These are phyloP conservation scores for Pulveroboletus frians DNA, from an alignment of 768 basidiomycete genomes.

Conservation along the genomic window DNA sequence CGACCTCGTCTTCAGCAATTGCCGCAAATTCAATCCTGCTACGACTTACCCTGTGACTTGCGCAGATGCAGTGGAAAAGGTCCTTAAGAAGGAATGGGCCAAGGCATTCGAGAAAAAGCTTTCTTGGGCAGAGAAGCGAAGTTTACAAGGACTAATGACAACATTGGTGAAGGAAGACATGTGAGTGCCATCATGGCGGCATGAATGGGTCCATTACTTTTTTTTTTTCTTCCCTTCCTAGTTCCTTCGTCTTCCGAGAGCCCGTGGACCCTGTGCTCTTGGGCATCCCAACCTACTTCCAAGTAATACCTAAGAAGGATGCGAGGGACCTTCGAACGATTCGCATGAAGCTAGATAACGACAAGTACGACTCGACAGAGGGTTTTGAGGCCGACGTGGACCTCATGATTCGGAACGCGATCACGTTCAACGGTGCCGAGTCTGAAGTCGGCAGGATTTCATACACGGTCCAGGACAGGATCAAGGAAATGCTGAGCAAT, in stretches of 20 bases:
- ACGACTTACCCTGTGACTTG: slow-evolving; percentile 68
- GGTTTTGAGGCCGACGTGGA: slow-evolving; percentile 81
- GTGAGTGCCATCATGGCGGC: slow-evolving; percentile 34
- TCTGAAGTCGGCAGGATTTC: slow-evolving; percentile 74
- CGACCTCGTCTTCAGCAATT: slow-evolving; percentile 82
- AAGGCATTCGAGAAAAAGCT: slow-evolving; percentile 71
- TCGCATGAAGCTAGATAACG: slow-evolving; percentile 70
- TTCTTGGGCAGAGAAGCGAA: slow-evolving; percentile 73
- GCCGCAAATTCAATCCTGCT: slow-evolving; percentile 87
- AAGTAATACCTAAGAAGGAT: slow-evolving; percentile 78
- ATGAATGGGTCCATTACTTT: neutral
- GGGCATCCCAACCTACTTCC: slow-evolving; percentile 83
- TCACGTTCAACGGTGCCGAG: slow-evolving; percentile 79
- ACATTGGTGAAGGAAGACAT: slow-evolving; percentile 62
- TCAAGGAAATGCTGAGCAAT: slow-evolving; percentile 50
- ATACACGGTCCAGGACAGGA: slow-evolving; percentile 42
- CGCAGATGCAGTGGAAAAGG: slow-evolving; percentile 68
- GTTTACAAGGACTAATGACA: slow-evolving; percentile 64
- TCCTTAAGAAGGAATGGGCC: slow-evolving; percentile 82
- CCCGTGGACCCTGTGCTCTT: slow-evolving; percentile 85
- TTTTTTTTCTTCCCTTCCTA: slow-evolving; percentile 20
- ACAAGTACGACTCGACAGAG: slow-evolving; percentile 75
- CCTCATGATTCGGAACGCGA: slow-evolving; percentile 85
- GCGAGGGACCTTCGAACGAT: slow-evolving; percentile 86
- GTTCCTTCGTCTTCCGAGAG: slow-evolving; percentile 73